Percentiles rank a stretch among this genome's conserved stretches.
Evolutionary conservation across 148 eudicot genomes (phyloP).

Genomic region (Chenopodium suecicum): DNA sequence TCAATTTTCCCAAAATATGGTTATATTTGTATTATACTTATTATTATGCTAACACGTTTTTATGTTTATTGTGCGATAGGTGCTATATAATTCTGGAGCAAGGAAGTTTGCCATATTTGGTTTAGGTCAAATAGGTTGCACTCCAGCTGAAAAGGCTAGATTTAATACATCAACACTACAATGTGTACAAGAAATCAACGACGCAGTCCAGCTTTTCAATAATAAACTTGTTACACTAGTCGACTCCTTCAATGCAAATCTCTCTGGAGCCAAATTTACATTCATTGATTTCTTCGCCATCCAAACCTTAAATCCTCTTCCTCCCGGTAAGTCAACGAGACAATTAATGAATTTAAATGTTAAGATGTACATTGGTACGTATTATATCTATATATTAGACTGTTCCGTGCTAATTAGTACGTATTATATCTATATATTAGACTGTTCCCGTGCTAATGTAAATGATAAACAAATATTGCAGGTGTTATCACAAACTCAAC

Average conservation of each 20-base stretch:
- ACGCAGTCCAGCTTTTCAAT: slow-evolving; percentile 19
- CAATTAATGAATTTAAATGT: no score
- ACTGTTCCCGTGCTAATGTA: background rate
- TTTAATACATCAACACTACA: background rate
- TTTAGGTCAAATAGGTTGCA: slow-evolving; percentile 51
- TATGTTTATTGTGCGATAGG: background rate
- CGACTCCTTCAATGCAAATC: slow-evolving; percentile 7
- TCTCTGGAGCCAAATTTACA: slow-evolving; percentile 19
- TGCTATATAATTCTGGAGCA: slow-evolving; percentile 46
- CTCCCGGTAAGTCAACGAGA: background rate
- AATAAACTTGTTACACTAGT: slow-evolving; percentile 6
- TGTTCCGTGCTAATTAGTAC: background rate
- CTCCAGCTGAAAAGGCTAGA: slow-evolving; percentile 12
- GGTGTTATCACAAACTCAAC: background rate
- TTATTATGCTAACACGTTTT: background rate
- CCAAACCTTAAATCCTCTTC: background rate
- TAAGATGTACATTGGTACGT: no score
- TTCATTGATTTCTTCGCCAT: slow-evolving; percentile 20
- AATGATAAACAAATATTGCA: background rate
- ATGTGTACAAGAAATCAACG: background rate
- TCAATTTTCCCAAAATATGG: no score
- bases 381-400: no score
- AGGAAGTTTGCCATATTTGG: slow-evolving; percentile 50
- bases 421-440: no score
- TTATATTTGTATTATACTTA: no score